Percentiles rank a stretch among this genome's conserved stretches.
Conservation (phyloP, 192 early-diverging fungal genomes). For the Backusella tarrabulga region DNA sequence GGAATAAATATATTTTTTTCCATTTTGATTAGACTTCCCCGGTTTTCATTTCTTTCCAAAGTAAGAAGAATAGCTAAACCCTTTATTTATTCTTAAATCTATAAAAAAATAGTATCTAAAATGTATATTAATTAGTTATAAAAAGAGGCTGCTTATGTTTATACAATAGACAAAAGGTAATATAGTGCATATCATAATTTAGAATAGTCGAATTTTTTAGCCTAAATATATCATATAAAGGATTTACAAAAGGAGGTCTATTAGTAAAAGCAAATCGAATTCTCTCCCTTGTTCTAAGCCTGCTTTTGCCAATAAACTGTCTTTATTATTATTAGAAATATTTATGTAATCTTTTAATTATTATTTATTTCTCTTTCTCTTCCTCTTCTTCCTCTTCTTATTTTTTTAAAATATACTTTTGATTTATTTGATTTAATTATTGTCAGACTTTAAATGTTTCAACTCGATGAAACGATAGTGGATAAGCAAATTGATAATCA, state of each 20-base stretch:
- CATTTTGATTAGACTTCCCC: background rate
- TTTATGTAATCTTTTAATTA: background rate
- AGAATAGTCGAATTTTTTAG: background rate
- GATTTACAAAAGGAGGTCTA: background rate
- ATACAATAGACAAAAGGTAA: background rate
- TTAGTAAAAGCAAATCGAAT: background rate
- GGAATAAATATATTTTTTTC: background rate
- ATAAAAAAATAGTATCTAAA: background rate
- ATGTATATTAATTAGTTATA: slow-evolving; percentile 3
- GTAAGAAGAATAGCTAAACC: background rate
- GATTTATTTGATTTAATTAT: background rate
- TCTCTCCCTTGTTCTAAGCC: slow-evolving; percentile 1
- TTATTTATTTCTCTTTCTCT: background rate
- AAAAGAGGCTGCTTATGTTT: background rate
- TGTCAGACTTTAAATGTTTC: background rate
- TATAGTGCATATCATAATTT: slow-evolving; percentile 7
- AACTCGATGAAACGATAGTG: background rate
- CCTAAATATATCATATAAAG: background rate
- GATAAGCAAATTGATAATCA: background rate
- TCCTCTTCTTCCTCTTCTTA: background rate
- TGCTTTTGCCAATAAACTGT: background rate
- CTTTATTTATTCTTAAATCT: background rate
- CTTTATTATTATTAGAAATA: slow-evolving; percentile 1
- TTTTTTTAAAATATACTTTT: background rate
- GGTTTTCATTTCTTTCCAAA: background rate